These are phyloP conservation scores for Gossypioides kirkii DNA, from an alignment of 345 rosid species.

Conservation along the genomic window DNA sequence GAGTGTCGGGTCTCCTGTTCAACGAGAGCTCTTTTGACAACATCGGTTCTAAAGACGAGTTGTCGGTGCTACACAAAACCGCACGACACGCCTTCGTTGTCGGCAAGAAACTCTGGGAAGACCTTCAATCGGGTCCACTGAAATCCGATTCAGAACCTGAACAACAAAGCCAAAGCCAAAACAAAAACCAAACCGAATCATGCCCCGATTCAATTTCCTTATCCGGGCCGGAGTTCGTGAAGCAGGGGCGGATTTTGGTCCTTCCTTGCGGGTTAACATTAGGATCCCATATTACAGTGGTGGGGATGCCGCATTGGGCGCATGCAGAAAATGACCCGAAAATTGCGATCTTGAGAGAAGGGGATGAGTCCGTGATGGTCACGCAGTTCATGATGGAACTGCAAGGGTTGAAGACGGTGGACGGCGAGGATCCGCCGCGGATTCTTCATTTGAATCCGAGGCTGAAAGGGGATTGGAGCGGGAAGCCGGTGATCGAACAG, in stretches of 20 bases:
- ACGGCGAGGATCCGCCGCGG: slow-evolving; percentile 70
- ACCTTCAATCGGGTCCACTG: slow-evolving; percentile 34
- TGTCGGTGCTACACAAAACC: slow-evolving; percentile 49
- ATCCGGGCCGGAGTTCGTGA: slow-evolving; percentile 49
- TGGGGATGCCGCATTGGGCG: slow-evolving; percentile 56
- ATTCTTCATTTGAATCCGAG: slow-evolving; percentile 67
- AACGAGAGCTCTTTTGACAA: slow-evolving; percentile 35
- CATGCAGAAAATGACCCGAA: slow-evolving; percentile 52
- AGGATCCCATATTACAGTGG: slow-evolving; percentile 58
- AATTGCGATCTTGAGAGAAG: slow-evolving; percentile 38
- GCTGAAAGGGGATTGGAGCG: slow-evolving; percentile 72
- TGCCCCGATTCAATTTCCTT: slow-evolving; percentile 54
- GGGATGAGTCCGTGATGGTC: slow-evolving; percentile 51
- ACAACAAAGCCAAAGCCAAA: slow-evolving; percentile 11
- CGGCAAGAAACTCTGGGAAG: slow-evolving; percentile 54
- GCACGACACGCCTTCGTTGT: slow-evolving; percentile 55
- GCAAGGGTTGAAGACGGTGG: slow-evolving; percentile 56
- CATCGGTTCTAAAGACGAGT: slow-evolving; percentile 32
- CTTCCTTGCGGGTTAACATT: slow-evolving; percentile 58
- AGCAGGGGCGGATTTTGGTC: slow-evolving; percentile 40
- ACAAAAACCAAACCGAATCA: slow-evolving; percentile 26
- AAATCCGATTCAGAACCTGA: slow-evolving; percentile 1
- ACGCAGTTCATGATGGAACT: slow-evolving; percentile 80
- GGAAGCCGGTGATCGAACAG: slow-evolving; percentile 63
- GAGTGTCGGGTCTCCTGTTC: slow-evolving; percentile 46